Evolutionary conservation across 805 yeast genomes (phyloP), one percentile per base, ranked within the genome.

Genomic region (Wickerhamomyces bisporus): DNA sequence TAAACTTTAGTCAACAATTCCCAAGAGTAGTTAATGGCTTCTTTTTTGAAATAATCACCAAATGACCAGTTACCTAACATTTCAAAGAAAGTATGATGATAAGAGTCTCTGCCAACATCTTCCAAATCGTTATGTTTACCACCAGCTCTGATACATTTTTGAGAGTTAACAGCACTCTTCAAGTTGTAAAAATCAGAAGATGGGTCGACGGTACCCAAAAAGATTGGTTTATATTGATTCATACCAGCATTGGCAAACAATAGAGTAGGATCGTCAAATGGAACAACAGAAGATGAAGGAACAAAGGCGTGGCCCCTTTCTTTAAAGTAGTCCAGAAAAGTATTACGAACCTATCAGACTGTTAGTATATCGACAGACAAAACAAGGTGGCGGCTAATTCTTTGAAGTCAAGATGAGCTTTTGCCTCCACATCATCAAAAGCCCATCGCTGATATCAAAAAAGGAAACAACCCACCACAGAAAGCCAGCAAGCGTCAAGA

Each of bases 41-140:
- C 98, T 54, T 83, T 77, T 64, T 93, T 93, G 79, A 93, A 93
- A 62, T 93, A 93, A 66, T 93, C 98, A 55, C 99, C 99, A 64
- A 93, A 93, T 6, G 98, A 93, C 99, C 99, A 93, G 73, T 93
- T 93, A 57, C 99, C 99, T 66, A 93, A 76, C 99, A 93, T 93
- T 69, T 93, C 99, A 53, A 93, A 93, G 60, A 94, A 94, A 14
- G 99, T 93, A 64, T 93, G 99, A 63, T 93, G 99, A 60, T 93
- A 93, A 37, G 95, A 86, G 65, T 93, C 99, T 57, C 84, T 80
- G 47, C 99, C 99, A 34, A 93, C 99, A 64, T 93, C 99, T 61
- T 93, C 99, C 59, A 93, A 77, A 68, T 93, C 98, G 53, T 84
- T 84, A 66, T 93, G 99, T 66, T 93, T 93, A 63, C 99, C 99